Percentiles rank a stretch among this genome's conserved stretches.
Evolutionary conservation across 495 filamentous ascomycete species (phyloP).

Genomic region (Schizothecium vesticola): DNA sequence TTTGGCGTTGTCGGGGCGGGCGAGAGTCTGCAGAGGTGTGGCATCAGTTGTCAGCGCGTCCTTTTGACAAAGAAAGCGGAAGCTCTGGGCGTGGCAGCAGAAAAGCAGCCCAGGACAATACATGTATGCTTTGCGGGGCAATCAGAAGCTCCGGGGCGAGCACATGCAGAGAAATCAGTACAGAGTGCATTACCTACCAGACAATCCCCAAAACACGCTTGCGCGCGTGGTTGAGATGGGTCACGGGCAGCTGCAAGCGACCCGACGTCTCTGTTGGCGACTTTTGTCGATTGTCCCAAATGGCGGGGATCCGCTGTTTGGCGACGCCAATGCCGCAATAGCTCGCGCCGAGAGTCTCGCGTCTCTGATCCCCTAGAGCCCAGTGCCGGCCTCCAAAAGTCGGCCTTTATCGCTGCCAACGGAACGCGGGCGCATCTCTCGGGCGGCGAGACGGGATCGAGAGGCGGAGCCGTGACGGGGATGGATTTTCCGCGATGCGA

Average conservation of each 20-base stretch:
- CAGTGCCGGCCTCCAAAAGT: slow-evolving; percentile 28
- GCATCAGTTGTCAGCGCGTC: not conserved
- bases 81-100: too few relatives aligned
- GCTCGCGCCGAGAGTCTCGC: not conserved
- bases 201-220: not conserved
- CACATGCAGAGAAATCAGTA: not conserved
- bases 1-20: not conserved
- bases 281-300: not conserved
- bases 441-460: slow-evolving; percentile 11
- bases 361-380: not conserved
- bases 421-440: slow-evolving; percentile 31
- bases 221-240: too few relatives aligned
- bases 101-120: too few relatives aligned
- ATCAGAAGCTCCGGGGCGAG: not conserved
- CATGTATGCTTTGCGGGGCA: not conserved
- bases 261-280: not conserved
- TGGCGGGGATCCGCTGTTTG: not conserved
- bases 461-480: slow-evolving; percentile 2
- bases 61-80: not conserved
- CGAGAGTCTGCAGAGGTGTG: not conserved
- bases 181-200: not conserved
- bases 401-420: slow-evolving; percentile 22
- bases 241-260: not conserved
- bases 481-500: slow-evolving; percentile 11
- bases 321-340: slow-evolving; percentile 1